A percentile compares a stretch with the other conserved stretches of the same genome.
Evolutionary conservation across 805 yeast species (phyloP).

Genomic region (Saccharomycopsis selenospora): DNA sequence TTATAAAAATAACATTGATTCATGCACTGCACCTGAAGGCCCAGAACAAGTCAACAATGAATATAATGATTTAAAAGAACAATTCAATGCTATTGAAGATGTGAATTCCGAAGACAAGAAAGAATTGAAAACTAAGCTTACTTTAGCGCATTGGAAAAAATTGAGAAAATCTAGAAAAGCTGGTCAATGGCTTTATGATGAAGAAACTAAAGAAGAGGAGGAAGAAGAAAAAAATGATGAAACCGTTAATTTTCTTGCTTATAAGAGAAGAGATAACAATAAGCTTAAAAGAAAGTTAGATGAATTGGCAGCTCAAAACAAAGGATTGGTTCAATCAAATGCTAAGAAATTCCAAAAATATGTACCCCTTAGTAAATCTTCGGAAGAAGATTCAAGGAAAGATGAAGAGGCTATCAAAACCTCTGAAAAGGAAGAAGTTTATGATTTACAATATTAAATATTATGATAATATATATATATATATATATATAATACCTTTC

Average conservation of each 20-base stretch:
- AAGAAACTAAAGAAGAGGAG: background rate
- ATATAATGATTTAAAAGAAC: background rate
- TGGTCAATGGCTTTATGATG: slow-evolving; percentile 5
- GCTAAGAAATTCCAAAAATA: slow-evolving; percentile 9
- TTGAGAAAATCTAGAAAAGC: slow-evolving; percentile 6
- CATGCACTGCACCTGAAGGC: background rate
- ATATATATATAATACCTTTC: too few relatives aligned
- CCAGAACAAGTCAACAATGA: background rate
- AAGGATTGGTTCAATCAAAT: background rate
- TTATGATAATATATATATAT: background rate
- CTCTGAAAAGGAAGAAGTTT: background rate
- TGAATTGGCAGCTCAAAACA: slow-evolving; percentile 1
- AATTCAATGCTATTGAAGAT: background rate
- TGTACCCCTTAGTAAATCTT: slow-evolving; percentile 4
- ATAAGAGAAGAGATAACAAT: slow-evolving; percentile 1
- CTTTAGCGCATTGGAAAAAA: slow-evolving; percentile 11
- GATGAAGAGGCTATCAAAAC: background rate
- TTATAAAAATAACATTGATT: slow-evolving; percentile 1
- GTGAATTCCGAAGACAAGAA: background rate
- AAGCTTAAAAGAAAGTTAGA: slow-evolving; percentile 6
- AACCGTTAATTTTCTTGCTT: background rate
- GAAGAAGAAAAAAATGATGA: background rate
- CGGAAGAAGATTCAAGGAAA: background rate
- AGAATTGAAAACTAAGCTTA: background rate
- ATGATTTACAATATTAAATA: background rate